A percentile compares a stretch with the other conserved stretches of the same genome.
Conservation (phyloP, 805 yeast genomes). For the Candida maris region DNA sequence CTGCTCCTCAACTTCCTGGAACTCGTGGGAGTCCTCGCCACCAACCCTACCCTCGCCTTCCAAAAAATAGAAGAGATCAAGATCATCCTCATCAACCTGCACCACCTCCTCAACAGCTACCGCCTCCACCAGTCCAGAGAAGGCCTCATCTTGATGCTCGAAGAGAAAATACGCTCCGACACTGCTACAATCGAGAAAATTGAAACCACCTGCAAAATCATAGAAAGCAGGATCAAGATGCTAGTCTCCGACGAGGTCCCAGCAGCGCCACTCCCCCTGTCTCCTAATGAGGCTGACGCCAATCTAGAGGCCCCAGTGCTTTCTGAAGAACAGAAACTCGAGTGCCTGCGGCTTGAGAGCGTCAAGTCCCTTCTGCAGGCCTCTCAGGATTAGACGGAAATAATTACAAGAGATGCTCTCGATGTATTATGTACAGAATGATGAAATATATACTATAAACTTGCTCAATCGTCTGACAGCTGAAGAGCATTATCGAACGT, state of each 20-base stretch:
- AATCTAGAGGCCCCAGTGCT: no score
- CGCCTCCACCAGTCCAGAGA: constrained; percentile 95
- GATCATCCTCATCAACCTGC: constrained; percentile 79
- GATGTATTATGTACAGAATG: no score
- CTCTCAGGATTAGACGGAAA: no score
- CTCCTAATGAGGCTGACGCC: no score
- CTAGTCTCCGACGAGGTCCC: constrained; percentile 20
- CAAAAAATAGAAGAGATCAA: constrained; percentile 75
- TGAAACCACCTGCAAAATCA: constrained; percentile 36
- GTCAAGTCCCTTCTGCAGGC: no score
- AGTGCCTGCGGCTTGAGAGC: no score
- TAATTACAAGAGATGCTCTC: no score
- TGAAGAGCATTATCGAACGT: no score
- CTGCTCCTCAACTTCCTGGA: constrained; percentile 77
- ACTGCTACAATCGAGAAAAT: constrained; percentile 38
- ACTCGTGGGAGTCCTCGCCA: constrained; percentile 70
- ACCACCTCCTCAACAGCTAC: constrained; percentile 86
- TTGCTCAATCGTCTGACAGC: no score
- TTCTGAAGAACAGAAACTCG: no score
- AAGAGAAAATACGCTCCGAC: constrained; percentile 49
- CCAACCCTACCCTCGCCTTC: constrained; percentile 60
- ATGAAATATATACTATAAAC: no score
- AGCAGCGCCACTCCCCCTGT: no score
- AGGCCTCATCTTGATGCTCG: constrained; percentile 72
- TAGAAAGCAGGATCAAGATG: constrained; percentile 35